Evolutionary conservation across 1,139 yeast genomes (phyloP), one percentile per base, ranked within the genome.

Genomic region (Suhomyces ambrosiae): DNA sequence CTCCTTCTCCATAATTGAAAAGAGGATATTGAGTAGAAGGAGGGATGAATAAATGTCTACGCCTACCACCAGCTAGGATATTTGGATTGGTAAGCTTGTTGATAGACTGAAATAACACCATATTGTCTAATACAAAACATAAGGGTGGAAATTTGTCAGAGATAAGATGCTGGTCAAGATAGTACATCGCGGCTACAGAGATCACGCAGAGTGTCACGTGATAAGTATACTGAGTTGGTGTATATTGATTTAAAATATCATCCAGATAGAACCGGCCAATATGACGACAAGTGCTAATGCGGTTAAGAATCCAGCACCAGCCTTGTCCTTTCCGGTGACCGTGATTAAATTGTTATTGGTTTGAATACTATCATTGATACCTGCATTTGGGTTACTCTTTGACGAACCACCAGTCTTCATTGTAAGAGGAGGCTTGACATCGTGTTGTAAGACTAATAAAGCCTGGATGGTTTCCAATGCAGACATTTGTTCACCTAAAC

Each of bases 401-500:
- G 86, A 76, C 4, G 82, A 61, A 31, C 86, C 92, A 46, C 90
- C 90, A 32, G 69, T 60, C 3, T 53, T 49, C 12, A 76, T 71
- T 7, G 86, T 80, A 43, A 68, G 79, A 23, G 86, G 89, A 42
- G 79, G 74, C 15, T 74, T 79, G 45, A 69, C 70, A 24, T 74
- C 64, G 37, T 71, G 60, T 15, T 31, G 22, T 19, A 41, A 37
- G 5, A 78, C 78, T 55, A 80, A 66, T 37, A 84, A 69, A 48
- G 76, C 82, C 48, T 82, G 85, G 55, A 89, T 75, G 4, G 79
- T 79, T 58, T 89, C 97, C 41, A 89, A 68, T 0, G 97, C 95
- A 33, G 80, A 63, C 86, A 90, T 86, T 61, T 90, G 96, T 62
- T 90, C 97, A 46, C 97, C 97, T 27, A 90, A 72, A n/a, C 97